These are phyloP conservation scores for Poterioochromonas sp. DNA, from an alignment of 352 stramenopile species.

Conservation along the genomic window DNA sequence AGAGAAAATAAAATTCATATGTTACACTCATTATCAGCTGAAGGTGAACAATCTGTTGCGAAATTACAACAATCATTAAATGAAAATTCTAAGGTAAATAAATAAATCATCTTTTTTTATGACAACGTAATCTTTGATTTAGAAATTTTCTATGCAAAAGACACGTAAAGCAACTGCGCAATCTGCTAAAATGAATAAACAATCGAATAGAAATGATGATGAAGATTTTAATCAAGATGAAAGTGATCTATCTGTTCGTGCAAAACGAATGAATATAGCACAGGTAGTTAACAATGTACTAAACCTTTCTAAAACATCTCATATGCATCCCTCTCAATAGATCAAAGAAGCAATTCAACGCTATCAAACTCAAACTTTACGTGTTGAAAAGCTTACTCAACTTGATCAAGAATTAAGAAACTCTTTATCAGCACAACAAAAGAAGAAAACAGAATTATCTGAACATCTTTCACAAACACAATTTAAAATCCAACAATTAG, in stretches of 20 bases:
- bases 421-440: neutral
- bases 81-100: neutral
- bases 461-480: neutral
- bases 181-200: neutral
- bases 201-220: neutral
- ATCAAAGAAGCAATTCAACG: conserved; percentile 23
- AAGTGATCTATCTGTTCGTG: neutral
- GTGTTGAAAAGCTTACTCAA: conserved; percentile 13
- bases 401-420: neutral
- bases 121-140: too few species aligned
- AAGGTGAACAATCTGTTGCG: conserved; percentile 15
- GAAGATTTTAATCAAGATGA: neutral
- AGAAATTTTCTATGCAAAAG: neutral
- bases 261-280: neutral
- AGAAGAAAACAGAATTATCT: conserved; percentile 20
- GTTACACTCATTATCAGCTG: neutral
- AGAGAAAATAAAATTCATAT: conserved; percentile 28
- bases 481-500: conserved; percentile 27
- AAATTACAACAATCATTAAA: conserved; percentile 4
- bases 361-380: neutral
- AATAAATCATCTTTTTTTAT: too few species aligned
- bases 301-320: too few species aligned
- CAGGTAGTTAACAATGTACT: neutral
- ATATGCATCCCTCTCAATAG: conserved; percentile 5
- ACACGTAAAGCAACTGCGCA: neutral